Percentiles rank a stretch among this genome's conserved stretches.
Evolutionary conservation across 108 stramenopile genomes (phyloP).

Genomic region (Aurantiochytrium sp.): DNA sequence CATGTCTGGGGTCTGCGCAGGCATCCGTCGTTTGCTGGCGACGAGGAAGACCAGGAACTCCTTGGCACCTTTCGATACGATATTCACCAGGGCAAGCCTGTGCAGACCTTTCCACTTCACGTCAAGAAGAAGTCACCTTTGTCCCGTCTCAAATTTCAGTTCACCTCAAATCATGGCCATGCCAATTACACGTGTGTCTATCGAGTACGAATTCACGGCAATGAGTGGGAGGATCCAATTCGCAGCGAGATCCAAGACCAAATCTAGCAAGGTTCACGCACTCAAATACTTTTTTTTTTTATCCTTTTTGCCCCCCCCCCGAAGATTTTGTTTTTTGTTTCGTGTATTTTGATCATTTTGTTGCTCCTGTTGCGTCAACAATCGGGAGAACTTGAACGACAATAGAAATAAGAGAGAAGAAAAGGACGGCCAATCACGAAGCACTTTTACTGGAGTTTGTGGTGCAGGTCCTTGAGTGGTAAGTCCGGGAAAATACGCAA

Average conservation of each 20-base stretch:
- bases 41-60: background rate
- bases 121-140: background rate
- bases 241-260: too few species aligned
- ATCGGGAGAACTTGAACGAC: too few species aligned
- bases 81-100: background rate
- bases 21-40: background rate
- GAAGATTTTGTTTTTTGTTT: too few species aligned
- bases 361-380: too few species aligned
- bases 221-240: background rate
- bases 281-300: too few species aligned
- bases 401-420: too few species aligned
- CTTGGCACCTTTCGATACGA: background rate
- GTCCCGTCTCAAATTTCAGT: background rate
- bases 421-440: too few species aligned
- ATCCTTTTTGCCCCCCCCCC: too few species aligned
- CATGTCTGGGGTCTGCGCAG: background rate
- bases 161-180: background rate
- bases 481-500: constrained; percentile 5
- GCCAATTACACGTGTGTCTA: background rate
- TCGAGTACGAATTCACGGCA: background rate
- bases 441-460: background rate
- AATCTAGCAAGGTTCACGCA: too few species aligned
- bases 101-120: background rate
- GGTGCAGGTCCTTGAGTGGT: background rate
- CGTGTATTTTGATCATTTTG: too few species aligned